phyloP scores from a whole-genome alignment of 352 stramenopile genomes.

The Pythium rhizo-oryzae region DNA sequence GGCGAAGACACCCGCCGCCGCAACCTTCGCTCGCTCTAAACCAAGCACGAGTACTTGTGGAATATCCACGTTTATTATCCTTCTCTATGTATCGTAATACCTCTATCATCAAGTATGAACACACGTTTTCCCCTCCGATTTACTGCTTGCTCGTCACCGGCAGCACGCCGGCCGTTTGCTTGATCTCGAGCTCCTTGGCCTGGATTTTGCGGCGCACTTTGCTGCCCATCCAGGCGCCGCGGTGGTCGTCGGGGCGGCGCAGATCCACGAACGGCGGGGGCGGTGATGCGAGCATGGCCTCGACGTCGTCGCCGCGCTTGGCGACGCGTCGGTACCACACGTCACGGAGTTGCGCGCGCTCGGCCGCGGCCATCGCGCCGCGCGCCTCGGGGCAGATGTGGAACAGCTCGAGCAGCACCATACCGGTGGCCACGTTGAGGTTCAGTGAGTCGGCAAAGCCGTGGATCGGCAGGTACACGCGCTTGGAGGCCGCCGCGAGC shows the following conservation, averaged over 20 bases:
- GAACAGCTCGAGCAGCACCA: slow-evolving; percentile 76
- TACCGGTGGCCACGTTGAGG: slow-evolving; percentile 82
- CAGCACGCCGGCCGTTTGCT: slow-evolving; percentile 16
- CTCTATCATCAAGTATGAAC: not conserved
- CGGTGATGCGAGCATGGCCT: slow-evolving; percentile 26
- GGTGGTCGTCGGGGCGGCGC: slow-evolving; percentile 38
- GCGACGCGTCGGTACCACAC: slow-evolving; percentile 40
- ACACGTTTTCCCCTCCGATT: not conserved
- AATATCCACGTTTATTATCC: not conserved
- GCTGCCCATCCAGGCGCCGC: slow-evolving; percentile 40
- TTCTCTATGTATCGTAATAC: not conserved
- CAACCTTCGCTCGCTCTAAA: slow-evolving; percentile 20
- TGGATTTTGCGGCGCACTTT: slow-evolving; percentile 32
- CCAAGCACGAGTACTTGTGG: not conserved
- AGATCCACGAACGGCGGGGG: slow-evolving; percentile 33
- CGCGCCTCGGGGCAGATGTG: slow-evolving; percentile 36
- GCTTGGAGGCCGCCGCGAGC: slow-evolving; percentile 60
- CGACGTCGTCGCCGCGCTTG: slow-evolving; percentile 28
- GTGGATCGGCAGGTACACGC: slow-evolving; percentile 86
- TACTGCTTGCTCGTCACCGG: not conserved
- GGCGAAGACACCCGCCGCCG: slow-evolving; percentile 7
- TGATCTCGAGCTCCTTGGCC: slow-evolving; percentile 30
- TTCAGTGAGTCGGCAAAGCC: slow-evolving; percentile 90
- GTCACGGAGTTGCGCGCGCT: slow-evolving; percentile 34
- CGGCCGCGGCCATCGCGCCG: slow-evolving; percentile 30